phyloP scores from a whole-genome alignment of 345 rosid genomes.

The Isatis tinctoria region DNA sequence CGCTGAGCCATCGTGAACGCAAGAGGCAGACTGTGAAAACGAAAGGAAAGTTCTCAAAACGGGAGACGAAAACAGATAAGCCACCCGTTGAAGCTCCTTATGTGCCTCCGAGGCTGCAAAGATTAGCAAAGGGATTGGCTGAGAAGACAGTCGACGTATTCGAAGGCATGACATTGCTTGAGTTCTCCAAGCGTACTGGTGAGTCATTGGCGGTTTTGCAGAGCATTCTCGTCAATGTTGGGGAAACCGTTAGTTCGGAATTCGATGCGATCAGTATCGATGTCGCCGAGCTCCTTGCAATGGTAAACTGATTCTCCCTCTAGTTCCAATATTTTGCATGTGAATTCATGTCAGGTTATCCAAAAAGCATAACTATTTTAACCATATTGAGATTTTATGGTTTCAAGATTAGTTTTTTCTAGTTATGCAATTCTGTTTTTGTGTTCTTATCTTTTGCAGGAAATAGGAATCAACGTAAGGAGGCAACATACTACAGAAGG shows the following conservation, averaged over 20 bases:
- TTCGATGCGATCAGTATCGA: constrained; percentile 76
- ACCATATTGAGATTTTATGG: too few relatives aligned
- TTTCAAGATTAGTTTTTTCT: not conserved
- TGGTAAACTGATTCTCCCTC: constrained; percentile 45
- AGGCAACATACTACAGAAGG: constrained; percentile 77
- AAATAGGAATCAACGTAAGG: constrained; percentile 67
- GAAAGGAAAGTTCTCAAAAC: constrained; percentile 61
- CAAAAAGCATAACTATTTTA: too few relatives aligned
- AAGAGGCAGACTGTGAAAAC: constrained; percentile 37
- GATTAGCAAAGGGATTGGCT: constrained; percentile 38
- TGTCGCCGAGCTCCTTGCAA: constrained; percentile 74
- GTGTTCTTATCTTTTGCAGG: constrained; percentile 43
- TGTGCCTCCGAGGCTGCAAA: constrained; percentile 59
- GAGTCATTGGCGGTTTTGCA: constrained; percentile 47
- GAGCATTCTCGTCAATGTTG: constrained; percentile 71
- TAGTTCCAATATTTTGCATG: not conserved
- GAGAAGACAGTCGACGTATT: constrained; percentile 73
- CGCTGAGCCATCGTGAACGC: constrained; percentile 43
- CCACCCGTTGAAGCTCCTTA: constrained; percentile 82
- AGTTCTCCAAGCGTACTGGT: constrained; percentile 75
- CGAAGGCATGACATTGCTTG: constrained; percentile 77
- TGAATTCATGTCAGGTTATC: not conserved
- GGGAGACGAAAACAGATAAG: constrained; percentile 33
- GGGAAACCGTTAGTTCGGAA: constrained; percentile 72
- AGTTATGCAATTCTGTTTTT: not conserved